Evolutionary conservation across 352 stramenopile species (phyloP).

Genomic region (Globisporangium uncinulatum): DNA sequence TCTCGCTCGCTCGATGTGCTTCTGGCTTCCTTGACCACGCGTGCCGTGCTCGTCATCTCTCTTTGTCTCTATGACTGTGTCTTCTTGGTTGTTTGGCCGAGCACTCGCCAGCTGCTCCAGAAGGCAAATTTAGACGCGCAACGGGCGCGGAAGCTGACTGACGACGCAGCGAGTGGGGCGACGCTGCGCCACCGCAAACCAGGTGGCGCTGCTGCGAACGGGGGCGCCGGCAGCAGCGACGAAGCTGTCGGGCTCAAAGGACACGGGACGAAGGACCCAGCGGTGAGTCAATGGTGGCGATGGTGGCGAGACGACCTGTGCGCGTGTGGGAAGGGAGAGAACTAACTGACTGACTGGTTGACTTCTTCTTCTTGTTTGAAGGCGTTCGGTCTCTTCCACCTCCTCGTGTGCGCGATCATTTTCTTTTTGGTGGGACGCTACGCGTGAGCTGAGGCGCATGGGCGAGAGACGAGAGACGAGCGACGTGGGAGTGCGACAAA

Average conservation of each 20-base stretch:
- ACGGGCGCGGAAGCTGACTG: conserved; percentile 53
- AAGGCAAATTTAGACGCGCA: conserved; percentile 61
- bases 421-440: conserved; percentile 88
- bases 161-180: conserved; percentile 34
- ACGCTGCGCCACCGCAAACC: conserved; percentile 75
- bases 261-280: conserved; percentile 35
- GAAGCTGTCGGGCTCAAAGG: conserved; percentile 26
- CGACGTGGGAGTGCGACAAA: not conserved
- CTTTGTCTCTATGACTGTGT: not conserved
- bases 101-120: conserved; percentile 64
- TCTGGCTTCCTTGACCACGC: conserved; percentile 14
- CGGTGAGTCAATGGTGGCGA: conserved; percentile 25
- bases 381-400: conserved; percentile 75
- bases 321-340: not conserved
- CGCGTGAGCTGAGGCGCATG: conserved; percentile 30
- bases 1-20: not conserved
- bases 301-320: not conserved
- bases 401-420: conserved; percentile 83
- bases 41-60: not conserved
- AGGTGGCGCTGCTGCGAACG: conserved; percentile 9
- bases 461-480: not conserved
- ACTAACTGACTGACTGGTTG: not conserved
- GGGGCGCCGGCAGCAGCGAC: conserved; percentile 14
- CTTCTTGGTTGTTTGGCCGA: not conserved
- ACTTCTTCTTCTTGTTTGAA: conserved; percentile 12